phyloP scores from a whole-genome alignment of 371 early-diverging fungal genomes.

The Fennellomyces sp. region DNA sequence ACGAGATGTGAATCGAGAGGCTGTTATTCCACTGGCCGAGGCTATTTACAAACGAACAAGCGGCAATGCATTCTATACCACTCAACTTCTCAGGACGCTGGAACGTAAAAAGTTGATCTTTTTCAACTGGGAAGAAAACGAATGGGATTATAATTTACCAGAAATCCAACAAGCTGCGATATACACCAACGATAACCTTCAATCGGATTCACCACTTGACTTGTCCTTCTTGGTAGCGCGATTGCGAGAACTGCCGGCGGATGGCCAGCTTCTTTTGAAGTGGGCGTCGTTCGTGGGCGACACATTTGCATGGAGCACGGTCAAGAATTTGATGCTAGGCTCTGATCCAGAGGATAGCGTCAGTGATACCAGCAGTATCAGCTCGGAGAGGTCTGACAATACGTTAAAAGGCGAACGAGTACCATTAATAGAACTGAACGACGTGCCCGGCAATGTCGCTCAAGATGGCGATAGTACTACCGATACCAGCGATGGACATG shows the following conservation, averaged over 20 bases:
- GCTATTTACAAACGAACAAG: constrained; percentile 35
- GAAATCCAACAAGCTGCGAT: constrained; percentile 20
- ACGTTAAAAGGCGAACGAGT: background rate
- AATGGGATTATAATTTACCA: constrained; percentile 43
- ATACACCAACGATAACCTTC: background rate
- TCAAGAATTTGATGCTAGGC: constrained; percentile 39
- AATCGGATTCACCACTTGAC: constrained; percentile 17
- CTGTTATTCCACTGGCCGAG: constrained; percentile 35
- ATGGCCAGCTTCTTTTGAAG: constrained; percentile 39
- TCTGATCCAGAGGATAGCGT: constrained; percentile 38
- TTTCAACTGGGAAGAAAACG: constrained; percentile 49
- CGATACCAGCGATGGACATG: background rate
- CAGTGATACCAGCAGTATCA: background rate
- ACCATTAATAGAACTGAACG: background rate
- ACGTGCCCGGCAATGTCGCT: background rate
- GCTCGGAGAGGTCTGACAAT: background rate
- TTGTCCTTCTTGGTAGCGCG: constrained; percentile 31
- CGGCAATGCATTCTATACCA: constrained; percentile 45
- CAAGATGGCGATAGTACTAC: background rate
- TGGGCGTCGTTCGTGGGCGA: constrained; percentile 50
- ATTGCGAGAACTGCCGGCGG: constrained; percentile 34
- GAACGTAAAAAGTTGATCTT: constrained; percentile 46
- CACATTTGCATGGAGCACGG: constrained; percentile 47
- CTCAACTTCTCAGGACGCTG: constrained; percentile 35
- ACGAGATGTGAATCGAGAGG: constrained; percentile 19